Evolutionary conservation across 192 early-diverging fungal species (phyloP), one percentile per base, ranked within the genome.

Genomic region (Martensiomyces pterosporus): DNA sequence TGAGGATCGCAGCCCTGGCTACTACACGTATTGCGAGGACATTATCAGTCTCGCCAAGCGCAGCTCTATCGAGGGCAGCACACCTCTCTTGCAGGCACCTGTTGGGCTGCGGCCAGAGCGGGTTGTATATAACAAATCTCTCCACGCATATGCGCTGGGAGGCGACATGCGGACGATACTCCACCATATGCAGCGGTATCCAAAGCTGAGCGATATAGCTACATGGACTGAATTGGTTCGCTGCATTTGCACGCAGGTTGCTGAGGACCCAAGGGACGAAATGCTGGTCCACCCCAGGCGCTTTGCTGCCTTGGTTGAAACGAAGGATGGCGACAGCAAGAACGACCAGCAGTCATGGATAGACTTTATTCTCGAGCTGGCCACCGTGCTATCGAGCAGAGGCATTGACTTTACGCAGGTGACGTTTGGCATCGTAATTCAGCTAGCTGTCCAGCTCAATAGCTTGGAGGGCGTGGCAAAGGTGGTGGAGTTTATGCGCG

Each of bases 181-280:
- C 23, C 36, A 56, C 18, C 44, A 56, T n/a, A 72, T 72, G 57
- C 43, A n/a, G 12, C 39, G 39, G 14, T 18, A 32, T 9, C 50
- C 44, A 8, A 3, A 13, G 26, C 53, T 57, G 7, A 51, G 56
- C 44, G 57, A 60, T 17, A 43, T 49, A 9, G 57, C 43, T 0
- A 40, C 23, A 7, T 72, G 61, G 68, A 60, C 61, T 2, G 16
- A 29, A 19, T 22, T 72, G 2, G 35, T 72, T 1, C 52, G 52
- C 3, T 59, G 68, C 21, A 49, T 72, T 2, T 36, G 39, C 29
- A 22, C 14, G 27, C 57, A 70, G 26, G 25, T 70, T 2, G 7
- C 8, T 12, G 35, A 12, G 0, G 19, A 9, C 7, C 43, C 47
- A 0, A 17, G 18, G 9, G 38, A 59, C 21, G 1, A 1, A 1